These are phyloP conservation scores for Calycina marina DNA, from an alignment of 2,329 filamentous ascomycete genomes.

Conservation along the genomic window DNA sequence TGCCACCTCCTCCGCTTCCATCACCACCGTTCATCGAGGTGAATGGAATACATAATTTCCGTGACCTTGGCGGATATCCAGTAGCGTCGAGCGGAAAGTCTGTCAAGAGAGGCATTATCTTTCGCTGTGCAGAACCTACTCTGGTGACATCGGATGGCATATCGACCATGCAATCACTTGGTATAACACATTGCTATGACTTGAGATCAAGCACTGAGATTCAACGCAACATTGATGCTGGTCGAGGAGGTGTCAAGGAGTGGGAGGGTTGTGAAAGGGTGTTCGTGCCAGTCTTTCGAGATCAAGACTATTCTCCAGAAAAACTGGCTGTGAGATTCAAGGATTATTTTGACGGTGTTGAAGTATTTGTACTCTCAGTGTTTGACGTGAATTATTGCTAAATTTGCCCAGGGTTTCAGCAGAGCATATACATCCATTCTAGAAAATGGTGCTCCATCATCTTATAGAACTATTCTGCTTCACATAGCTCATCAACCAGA, in stretches of 20 bases:
- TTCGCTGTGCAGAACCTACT: slow-evolving; percentile 54
- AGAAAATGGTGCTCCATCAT: slow-evolving; percentile 30
- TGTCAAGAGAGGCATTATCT: slow-evolving; percentile 41
- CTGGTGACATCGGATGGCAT: slow-evolving; percentile 39
- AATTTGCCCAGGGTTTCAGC: slow-evolving; percentile 38
- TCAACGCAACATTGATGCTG: slow-evolving; percentile 25
- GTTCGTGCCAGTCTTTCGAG: slow-evolving; percentile 50
- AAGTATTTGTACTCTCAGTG: slow-evolving; percentile 20
- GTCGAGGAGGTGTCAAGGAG: slow-evolving; percentile 26
- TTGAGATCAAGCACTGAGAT: slow-evolving; percentile 49
- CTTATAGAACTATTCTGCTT: slow-evolving; percentile 38
- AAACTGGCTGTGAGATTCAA: slow-evolving; percentile 44
- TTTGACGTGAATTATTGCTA: slow-evolving; percentile 3
- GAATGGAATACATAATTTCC: slow-evolving; percentile 50
- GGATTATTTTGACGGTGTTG: slow-evolving; percentile 41
- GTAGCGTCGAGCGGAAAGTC: slow-evolving; percentile 24
- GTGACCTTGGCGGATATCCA: slow-evolving; percentile 49
- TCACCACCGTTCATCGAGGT: slow-evolving; percentile 35
- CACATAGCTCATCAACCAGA: slow-evolving; percentile 23
- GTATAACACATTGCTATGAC: slow-evolving; percentile 54
- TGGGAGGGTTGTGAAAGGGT: slow-evolving; percentile 38
- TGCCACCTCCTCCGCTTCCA: slow-evolving; percentile 14
- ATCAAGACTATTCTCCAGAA: slow-evolving; percentile 46
- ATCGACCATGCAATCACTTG: slow-evolving; percentile 34
- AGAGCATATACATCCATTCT: slow-evolving; percentile 50